Evolutionary conservation across 1,284 basidiomycete genomes (phyloP).

Genomic region (Leccinum ponderosum): DNA sequence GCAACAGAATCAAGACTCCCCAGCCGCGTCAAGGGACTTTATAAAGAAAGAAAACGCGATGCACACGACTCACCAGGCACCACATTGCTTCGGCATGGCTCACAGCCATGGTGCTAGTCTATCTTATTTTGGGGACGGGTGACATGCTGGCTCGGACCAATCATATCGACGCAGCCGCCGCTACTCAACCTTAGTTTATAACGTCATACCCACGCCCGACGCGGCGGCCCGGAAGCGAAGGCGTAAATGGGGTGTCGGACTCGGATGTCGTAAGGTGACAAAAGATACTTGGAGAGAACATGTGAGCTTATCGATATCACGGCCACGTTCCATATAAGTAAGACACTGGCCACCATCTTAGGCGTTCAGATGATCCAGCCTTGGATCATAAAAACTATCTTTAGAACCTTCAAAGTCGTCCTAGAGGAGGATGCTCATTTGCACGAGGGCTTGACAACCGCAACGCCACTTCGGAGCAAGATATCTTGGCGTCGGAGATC

Average conservation of each 20-base stretch:
- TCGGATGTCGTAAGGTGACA: no score
- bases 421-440: neutral
- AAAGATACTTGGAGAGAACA: neutral
- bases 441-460: neutral
- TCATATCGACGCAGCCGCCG: neutral
- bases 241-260: neutral
- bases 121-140: neutral
- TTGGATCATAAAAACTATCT: constrained; percentile 7
- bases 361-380: neutral
- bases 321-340: constrained; percentile 7
- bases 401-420: constrained; percentile 3
- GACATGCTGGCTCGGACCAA: neutral
- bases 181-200: neutral
- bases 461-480: neutral
- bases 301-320: neutral
- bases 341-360: neutral
- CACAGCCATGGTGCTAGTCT: neutral
- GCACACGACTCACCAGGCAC: constrained; percentile 21
- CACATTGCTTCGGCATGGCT: constrained; percentile 6
- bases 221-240: neutral
- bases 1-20: constrained; percentile 7
- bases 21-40: constrained; percentile 17
- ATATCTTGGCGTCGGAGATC: neutral
- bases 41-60: constrained; percentile 25
- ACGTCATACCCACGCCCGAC: neutral